These are phyloP conservation scores for Starmerella khaoyaiensis DNA, from an alignment of 805 yeast genomes.

Conservation along the genomic window DNA sequence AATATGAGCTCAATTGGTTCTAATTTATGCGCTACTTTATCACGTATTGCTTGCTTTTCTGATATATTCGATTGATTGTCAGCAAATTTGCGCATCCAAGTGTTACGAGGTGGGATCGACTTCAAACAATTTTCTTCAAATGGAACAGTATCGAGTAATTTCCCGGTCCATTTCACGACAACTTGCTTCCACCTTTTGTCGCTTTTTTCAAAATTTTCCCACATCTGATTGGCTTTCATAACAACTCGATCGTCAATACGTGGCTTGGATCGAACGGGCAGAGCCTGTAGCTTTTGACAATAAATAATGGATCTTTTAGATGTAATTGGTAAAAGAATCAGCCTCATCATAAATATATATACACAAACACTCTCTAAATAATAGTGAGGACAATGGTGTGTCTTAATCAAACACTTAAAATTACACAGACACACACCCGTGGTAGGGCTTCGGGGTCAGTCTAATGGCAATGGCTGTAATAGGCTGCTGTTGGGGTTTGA, in stretches of 20 bases:
- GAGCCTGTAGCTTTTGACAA: conserved; percentile 44
- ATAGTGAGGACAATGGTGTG: too few relatives aligned
- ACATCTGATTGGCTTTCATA: conserved; percentile 40
- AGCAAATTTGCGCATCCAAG: conserved; percentile 41
- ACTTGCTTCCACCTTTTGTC: conserved; percentile 42
- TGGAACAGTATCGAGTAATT: conserved; percentile 49
- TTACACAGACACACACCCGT: too few relatives aligned
- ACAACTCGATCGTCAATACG: conserved; percentile 34
- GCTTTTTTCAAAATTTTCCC: conserved; percentile 51
- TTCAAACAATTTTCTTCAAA: conserved; percentile 69
- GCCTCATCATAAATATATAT: conserved; percentile 37
- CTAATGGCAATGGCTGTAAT: too few relatives aligned
- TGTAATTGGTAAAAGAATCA: conserved; percentile 64
- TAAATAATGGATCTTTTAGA: conserved; percentile 47
- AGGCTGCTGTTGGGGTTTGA: too few relatives aligned
- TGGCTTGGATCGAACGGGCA: conserved; percentile 28
- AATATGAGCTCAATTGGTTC: conserved; percentile 33
- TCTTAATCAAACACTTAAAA: too few relatives aligned
- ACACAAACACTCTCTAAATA: too few relatives aligned
- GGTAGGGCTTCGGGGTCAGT: too few relatives aligned
- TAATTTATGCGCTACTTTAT: conserved; percentile 19
- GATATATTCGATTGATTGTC: conserved; percentile 22
- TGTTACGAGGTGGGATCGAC: conserved; percentile 57
- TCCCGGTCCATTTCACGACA: conserved; percentile 42
- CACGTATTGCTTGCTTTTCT: conserved; percentile 13